Evolutionary conservation across 768 basidiomycete species (phyloP).

Genomic region (Cubamyces sp.): DNA sequence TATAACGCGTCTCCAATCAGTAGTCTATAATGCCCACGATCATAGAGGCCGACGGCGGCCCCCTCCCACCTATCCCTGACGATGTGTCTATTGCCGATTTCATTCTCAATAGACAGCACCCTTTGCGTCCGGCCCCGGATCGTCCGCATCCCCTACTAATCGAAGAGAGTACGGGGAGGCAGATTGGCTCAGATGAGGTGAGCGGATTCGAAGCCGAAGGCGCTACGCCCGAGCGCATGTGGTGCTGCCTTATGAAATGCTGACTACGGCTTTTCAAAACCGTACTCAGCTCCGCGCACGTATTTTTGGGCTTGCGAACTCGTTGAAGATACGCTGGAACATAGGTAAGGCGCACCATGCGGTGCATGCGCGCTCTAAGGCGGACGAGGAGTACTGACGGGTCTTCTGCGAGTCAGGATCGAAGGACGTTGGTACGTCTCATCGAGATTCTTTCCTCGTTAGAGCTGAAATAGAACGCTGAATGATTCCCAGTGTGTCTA

Average conservation of each 20-base stretch:
- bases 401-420: constrained; percentile 33
- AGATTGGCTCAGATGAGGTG: constrained; percentile 43
- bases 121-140: constrained; percentile 33
- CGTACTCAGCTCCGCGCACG: constrained; percentile 39
- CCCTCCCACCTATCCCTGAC: constrained; percentile 37
- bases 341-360: constrained; percentile 35
- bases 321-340: constrained; percentile 38
- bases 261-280: not conserved
- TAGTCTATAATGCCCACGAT: too few relatives aligned
- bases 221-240: not conserved
- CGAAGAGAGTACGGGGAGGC: constrained; percentile 44
- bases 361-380: not conserved
- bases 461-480: not conserved
- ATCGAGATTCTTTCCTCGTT: constrained; percentile 33
- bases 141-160: constrained; percentile 43
- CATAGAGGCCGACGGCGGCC: constrained; percentile 12
- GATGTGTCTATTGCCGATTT: constrained; percentile 44
- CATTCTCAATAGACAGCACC: constrained; percentile 41
- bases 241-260: not conserved
- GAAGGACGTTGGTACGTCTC: constrained; percentile 43
- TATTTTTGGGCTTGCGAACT: constrained; percentile 44
- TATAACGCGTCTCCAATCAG: too few relatives aligned
- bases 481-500: constrained; percentile 2
- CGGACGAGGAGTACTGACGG: not conserved
- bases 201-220: not conserved